Percentiles rank a stretch among this genome's conserved stretches.
phyloP scores from a whole-genome alignment of 176 grass and related monocot species.

The Aegilops umbellulata region DNA sequence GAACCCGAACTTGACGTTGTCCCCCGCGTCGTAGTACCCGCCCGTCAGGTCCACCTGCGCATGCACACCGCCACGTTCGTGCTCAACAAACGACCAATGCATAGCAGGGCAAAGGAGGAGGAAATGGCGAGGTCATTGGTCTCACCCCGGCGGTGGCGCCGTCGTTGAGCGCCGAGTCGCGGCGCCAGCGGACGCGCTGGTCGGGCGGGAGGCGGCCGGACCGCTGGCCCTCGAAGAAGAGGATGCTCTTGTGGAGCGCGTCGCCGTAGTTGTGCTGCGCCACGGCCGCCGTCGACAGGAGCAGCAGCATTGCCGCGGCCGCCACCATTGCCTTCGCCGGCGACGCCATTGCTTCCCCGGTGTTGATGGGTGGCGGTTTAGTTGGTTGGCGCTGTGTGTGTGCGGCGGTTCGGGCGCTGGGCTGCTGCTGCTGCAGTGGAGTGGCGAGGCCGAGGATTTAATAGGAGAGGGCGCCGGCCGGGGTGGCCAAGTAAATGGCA shows the following conservation, averaged over 20 bases:
- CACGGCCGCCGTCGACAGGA: not conserved
- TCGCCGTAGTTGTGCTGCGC: constrained; percentile 68
- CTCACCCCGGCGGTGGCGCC: constrained; percentile 60
- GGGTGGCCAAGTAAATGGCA: not conserved
- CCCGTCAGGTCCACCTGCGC: constrained; percentile 74
- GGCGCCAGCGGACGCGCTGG: constrained; percentile 69
- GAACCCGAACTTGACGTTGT: constrained; percentile 98
- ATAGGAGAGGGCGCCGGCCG: not conserved
- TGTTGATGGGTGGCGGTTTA: constrained; percentile 5
- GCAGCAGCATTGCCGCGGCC: not conserved
- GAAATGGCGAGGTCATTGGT: not conserved
- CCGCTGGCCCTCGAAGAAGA: constrained; percentile 91
- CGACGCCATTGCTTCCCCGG: not conserved
- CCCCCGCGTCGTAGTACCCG: constrained; percentile 94
- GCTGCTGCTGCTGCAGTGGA: constrained; percentile 1
- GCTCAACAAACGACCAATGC: not conserved
- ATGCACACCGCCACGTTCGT: not conserved
- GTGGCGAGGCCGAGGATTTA: not conserved
- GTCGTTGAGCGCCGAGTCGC: constrained; percentile 67
- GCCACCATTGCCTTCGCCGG: not conserved
- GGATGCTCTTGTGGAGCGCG: constrained; percentile 80
- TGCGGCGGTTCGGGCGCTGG: constrained; percentile 7
- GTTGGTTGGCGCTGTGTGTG: constrained; percentile 29
- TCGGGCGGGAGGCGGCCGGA: constrained; percentile 56
- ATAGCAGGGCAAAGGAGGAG: not conserved